Base-by-base conservation (phyloP, 1,139 yeast species). In the Debaryomyces udenii region DNA sequence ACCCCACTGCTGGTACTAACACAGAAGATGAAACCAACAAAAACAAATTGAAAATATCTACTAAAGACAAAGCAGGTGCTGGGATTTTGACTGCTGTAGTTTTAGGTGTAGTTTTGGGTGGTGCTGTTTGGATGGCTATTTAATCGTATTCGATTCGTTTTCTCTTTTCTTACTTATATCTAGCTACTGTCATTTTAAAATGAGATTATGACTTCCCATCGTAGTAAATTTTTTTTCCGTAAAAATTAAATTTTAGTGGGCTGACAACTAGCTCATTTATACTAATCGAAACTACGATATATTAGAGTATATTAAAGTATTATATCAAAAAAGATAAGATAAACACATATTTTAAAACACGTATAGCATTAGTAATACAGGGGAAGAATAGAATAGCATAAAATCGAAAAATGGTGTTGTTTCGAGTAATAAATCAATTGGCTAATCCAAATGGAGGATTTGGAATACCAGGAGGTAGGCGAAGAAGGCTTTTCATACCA, bases 401-500 rank as follows among this genome's bases (percentile, higher is more conserved):
- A 26, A 6, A 6, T 26, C 2, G 15, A n/a, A 32, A 27, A 14
- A 73, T 73, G 78, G 78, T 73, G 35, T 62, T 72, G 44, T 72
- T 71, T 39, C 58, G 62, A 41, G 53, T 68, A 9, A 70, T 73
- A 38, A 73, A 73, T 49, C 62, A 62, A 47, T 59, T 72, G 35
- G 74, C 76, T 34, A 70, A 69, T 48, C 76, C 76, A 14, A 61
- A 62, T 36, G 63, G 66, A n/a, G 60, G 60, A 7, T 54, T 53
- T 2, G 68, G 67, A 5, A 45, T 66, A 16, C 66, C 72, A 5
- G 68, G 68, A 17, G 70, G 70, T 23, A 56, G 76, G 39, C 58
- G 77, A 42, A 58, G 78, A 44, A 59, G 74, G 37, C 53, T 74
- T 17, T 84, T 80, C 57, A 76, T 84, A n/a, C 88, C 89, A 1